Conservation (phyloP, 495 filamentous ascomycete species). For the Penicillium dipodomyicola region DNA sequence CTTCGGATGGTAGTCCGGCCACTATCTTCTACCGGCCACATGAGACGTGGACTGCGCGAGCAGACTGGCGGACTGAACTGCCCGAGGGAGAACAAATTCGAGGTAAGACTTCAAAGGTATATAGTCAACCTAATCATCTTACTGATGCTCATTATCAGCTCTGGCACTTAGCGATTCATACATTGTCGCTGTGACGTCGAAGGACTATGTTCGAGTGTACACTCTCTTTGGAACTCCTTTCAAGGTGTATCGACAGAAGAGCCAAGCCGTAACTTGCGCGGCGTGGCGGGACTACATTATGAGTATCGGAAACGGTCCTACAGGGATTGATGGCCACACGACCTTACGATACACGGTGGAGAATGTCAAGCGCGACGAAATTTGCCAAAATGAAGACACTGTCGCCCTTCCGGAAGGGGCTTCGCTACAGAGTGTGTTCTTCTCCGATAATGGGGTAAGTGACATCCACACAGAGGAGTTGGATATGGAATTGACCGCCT, state of each 20-base stretch:
- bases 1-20: conserved; percentile 64
- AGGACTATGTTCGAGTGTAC: conserved; percentile 86
- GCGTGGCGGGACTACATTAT: conserved; percentile 93
- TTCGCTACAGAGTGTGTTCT: conserved; percentile 78
- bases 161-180: conserved; percentile 93
- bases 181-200: conserved; percentile 78
- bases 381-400: conserved; percentile 86
- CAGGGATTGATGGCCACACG: conserved; percentile 70
- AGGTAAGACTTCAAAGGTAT: conserved; percentile 30
- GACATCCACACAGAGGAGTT: background rate
- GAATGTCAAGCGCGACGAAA: conserved; percentile 89
- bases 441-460: conserved; percentile 78
- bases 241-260: conserved; percentile 86
- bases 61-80: conserved; percentile 84
- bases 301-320: conserved; percentile 87
- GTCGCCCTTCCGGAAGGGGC: conserved; percentile 75
- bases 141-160: conserved; percentile 40
- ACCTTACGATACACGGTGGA: conserved; percentile 83
- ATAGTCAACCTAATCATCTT: background rate
- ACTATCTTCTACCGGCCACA: conserved; percentile 96
- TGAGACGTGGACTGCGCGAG: conserved; percentile 89
- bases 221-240: conserved; percentile 90
- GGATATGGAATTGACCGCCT: conserved; percentile 20
- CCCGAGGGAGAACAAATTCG: conserved; percentile 77
- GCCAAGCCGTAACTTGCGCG: conserved; percentile 86